Base-by-base conservation (phyloP, 2,329 filamentous ascomycete genomes). In the Pseudogymnoascus sp. region DNA sequence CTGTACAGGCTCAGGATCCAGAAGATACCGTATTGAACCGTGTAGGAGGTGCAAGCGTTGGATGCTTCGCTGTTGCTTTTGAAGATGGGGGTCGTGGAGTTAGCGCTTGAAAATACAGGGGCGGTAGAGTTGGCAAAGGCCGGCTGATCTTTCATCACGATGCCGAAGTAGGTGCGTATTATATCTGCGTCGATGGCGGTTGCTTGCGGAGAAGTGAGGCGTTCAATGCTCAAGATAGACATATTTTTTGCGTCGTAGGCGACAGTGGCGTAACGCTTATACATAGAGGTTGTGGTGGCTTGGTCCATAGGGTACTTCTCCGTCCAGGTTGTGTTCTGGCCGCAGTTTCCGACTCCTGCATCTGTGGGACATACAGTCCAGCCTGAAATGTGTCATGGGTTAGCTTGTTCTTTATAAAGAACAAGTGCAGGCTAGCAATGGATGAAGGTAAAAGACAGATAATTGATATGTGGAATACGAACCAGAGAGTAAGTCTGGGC, bases 271-370 rank as follows among this genome's bases (percentile, higher is more conserved):
- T 18, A 18, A 18, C 49, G 49, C 25, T 56, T 31, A 16, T 56
- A 56, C 49, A 56, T 56, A 5, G 49, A 56, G 9, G 49, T 56
- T 11, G 49, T 56, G 9, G 49, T 56, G 49, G 49, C n/a, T 56
- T 56, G 49, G 49, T 56, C 49, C 49, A 56, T 56, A 4, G 49
- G 49, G 25, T 34, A 56, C 49, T 56, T 56, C 49, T 56, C n/a
- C 8, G 49, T 56, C 49, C 49, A 56, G 25, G 49, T 56, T 18
- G 49, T 56, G 28, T 56, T 56, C 5, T 56, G n/a, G 28, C 25
- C 49, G n/a, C 49, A 56, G 49, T 56, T 18, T 18, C 49, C 28
- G 49, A 56, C 28, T 16, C 25, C 49, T 34, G 5, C n/a, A 56
- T 34, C n/a, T 56, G 16, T 5, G 25, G 49, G 49, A 7, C 49